phyloP scores from a whole-genome alignment of 257 asterid species.

The Echium plantagineum region DNA sequence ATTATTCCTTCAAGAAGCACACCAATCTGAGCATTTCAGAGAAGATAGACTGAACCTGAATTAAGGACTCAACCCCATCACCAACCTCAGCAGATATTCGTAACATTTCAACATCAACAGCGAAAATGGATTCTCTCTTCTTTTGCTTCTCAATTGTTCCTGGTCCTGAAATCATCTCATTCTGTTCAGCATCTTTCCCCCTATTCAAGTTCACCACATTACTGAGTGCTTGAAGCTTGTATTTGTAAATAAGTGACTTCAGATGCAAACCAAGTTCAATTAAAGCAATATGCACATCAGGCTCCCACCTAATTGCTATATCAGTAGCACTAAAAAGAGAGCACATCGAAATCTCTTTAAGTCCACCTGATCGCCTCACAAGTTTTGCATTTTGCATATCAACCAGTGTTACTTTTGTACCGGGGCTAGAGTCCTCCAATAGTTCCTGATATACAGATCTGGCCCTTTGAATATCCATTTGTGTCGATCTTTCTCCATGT shows the following conservation, averaged over 20 bases:
- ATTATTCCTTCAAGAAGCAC: slow-evolving; percentile 92
- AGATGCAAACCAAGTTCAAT: slow-evolving; percentile 72
- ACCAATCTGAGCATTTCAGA: slow-evolving; percentile 97
- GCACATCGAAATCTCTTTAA: slow-evolving; percentile 81
- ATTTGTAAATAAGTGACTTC: slow-evolving; percentile 50
- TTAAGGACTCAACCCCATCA: slow-evolving; percentile 86
- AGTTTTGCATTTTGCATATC: slow-evolving; percentile 92
- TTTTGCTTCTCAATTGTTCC: slow-evolving; percentile 28
- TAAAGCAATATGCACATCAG: slow-evolving; percentile 81
- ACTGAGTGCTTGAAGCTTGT: slow-evolving; percentile 46
- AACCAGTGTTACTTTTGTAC: slow-evolving; percentile 58
- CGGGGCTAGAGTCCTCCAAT: slow-evolving; percentile 49
- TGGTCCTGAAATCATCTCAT: slow-evolving; percentile 37
- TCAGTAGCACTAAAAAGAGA: slow-evolving; percentile 97
- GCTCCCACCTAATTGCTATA: slow-evolving; percentile 95
- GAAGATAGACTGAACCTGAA: slow-evolving; percentile 91
- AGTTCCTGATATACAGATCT: slow-evolving; percentile 77
- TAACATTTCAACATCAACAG: slow-evolving; percentile 90
- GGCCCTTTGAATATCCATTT: slow-evolving; percentile 85
- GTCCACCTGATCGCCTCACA: slow-evolving; percentile 88
- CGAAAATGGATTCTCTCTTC: slow-evolving; percentile 84
- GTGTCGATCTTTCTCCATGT: slow-evolving; percentile 81
- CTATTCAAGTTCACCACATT: slow-evolving; percentile 25
- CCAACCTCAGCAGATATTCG: slow-evolving; percentile 88
- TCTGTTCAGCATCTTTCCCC: slow-evolving; percentile 26